phyloP scores from a whole-genome alignment of 495 filamentous ascomycete species.

The Aspergillus egyptiacus region DNA sequence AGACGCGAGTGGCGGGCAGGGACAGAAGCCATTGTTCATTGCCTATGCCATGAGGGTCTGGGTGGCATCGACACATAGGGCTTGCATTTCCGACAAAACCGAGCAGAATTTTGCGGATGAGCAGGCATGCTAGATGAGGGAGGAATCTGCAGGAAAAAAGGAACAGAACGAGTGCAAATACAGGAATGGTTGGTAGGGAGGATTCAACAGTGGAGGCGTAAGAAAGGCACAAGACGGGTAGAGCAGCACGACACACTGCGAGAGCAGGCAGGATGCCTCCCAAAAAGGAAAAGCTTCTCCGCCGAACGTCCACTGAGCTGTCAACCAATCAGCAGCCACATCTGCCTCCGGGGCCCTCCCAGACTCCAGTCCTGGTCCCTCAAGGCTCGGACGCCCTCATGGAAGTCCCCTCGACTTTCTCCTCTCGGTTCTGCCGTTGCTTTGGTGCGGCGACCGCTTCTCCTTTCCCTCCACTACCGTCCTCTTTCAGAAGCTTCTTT shows the following conservation, averaged over 20 bases:
- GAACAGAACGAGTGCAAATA: conserved; percentile 44
- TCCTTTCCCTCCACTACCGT: conserved; percentile 35
- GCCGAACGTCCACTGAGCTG: conserved; percentile 29
- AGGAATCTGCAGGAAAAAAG: conserved; percentile 17
- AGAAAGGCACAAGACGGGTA: background rate
- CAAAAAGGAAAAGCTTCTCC: conserved; percentile 21
- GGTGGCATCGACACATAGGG: no score
- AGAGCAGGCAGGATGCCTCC: conserved; percentile 10
- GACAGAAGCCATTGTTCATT: conserved; percentile 1
- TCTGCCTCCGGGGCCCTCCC: conserved; percentile 24
- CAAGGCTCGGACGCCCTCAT: no score
- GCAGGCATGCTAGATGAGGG: background rate
- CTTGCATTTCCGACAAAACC: background rate
- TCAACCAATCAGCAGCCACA: conserved; percentile 33
- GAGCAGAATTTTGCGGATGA: background rate
- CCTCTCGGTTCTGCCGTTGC: conserved; percentile 29
- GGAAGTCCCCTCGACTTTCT: no score
- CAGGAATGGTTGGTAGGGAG: conserved; percentile 13
- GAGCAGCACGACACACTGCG: background rate
- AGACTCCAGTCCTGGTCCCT: conserved; percentile 16
- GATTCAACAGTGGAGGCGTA: conserved; percentile 5
- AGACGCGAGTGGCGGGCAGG: background rate
- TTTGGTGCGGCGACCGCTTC: conserved; percentile 34
- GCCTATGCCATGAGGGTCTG: background rate
- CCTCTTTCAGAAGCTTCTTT: conserved; percentile 18